Percentiles rank a stretch among this genome's conserved stretches.
Conservation (phyloP, 805 yeast species). For the Cyberlindnera mycetangii region DNA sequence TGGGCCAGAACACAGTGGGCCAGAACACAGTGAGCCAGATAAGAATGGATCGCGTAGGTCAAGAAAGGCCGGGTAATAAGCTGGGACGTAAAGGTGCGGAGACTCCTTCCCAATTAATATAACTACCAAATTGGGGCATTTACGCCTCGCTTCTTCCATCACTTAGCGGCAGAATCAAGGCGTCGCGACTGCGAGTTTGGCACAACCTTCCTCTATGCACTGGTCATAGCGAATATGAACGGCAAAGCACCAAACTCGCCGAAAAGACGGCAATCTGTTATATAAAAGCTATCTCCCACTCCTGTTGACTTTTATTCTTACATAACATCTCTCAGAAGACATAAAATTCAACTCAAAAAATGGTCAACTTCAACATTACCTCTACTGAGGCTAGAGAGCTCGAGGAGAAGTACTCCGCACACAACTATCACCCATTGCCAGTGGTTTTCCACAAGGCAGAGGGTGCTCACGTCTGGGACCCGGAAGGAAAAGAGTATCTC, state of each 20-base stretch:
- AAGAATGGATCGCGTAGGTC: not conserved
- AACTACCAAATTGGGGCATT: not conserved
- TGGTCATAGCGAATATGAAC: conserved; percentile 24
- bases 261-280: not conserved
- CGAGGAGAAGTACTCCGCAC: conserved; percentile 86
- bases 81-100: not conserved
- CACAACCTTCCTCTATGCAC: conserved; percentile 24
- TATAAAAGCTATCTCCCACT: conserved; percentile 1
- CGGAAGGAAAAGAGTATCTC: conserved; percentile 90
- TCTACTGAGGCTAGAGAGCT: conserved; percentile 61
- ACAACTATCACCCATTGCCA: conserved; percentile 95
- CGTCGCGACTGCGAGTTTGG: conserved; percentile 6
- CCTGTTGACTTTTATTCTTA: not conserved
- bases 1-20: not conserved
- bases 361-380: conserved; percentile 45
- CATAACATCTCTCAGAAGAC: not conserved
- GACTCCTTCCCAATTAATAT: not conserved
- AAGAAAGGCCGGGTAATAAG: conserved; percentile 1
- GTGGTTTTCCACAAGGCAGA: conserved; percentile 83
- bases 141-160: conserved; percentile 26
- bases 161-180: conserved; percentile 21
- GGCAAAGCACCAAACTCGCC: conserved; percentile 4
- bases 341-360: conserved; percentile 1
- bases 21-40: not conserved
- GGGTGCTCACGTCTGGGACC: conserved; percentile 98